Conservation (phyloP, 768 basidiomycete species). For the Ramaria sp. region DNA sequence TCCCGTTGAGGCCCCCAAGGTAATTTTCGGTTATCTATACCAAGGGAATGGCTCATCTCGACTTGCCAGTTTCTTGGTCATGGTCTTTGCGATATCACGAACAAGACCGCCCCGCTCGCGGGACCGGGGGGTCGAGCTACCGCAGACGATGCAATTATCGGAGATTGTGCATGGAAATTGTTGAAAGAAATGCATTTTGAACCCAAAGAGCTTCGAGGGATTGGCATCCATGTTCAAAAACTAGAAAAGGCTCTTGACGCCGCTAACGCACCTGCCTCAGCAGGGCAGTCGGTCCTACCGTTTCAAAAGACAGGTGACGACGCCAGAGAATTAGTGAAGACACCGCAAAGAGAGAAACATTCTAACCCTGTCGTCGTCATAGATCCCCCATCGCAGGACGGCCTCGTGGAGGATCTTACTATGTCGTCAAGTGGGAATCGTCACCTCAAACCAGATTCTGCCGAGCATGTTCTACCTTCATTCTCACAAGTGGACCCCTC, state of each 20-base stretch:
- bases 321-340: not conserved
- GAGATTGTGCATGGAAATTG: constrained; percentile 65
- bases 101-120: constrained; percentile 54
- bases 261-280: constrained; percentile 14
- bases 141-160: constrained; percentile 61
- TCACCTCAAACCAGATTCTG: not conserved
- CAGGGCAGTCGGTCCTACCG: constrained; percentile 50
- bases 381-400: constrained; percentile 17
- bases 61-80: constrained; percentile 78
- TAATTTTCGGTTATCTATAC: constrained; percentile 19
- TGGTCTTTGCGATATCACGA: constrained; percentile 74
- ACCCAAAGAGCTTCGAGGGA: constrained; percentile 79
- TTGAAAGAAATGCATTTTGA: constrained; percentile 67
- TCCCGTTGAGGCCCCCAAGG: constrained; percentile 86
- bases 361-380: not conserved
- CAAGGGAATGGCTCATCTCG: not conserved
- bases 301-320: constrained; percentile 32
- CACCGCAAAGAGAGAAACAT: not conserved
- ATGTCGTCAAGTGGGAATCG: not conserved
- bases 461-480: constrained; percentile 36
- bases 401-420: not conserved
- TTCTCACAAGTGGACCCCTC: constrained; percentile 68
- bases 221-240: constrained; percentile 87
- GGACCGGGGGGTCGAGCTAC: constrained; percentile 60
- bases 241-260: constrained; percentile 45